Conservation (phyloP, 2,329 filamentous ascomycete species). For the Pseudocercospora eumusae region DNA sequence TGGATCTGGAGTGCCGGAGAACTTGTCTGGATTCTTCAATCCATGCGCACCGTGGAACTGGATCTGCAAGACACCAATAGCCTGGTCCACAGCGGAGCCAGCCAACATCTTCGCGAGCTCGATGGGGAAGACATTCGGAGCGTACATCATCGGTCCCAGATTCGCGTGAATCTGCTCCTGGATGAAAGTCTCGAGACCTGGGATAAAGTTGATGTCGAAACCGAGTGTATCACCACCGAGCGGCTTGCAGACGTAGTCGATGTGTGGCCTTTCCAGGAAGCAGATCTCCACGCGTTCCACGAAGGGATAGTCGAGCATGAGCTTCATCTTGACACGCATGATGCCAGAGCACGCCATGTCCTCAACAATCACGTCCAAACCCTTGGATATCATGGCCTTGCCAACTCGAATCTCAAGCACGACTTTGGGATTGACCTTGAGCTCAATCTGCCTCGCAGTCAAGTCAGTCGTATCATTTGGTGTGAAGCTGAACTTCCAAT, state of each 20-base stretch:
- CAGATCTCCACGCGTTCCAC: slow-evolving; percentile 93
- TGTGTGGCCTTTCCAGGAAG: slow-evolving; percentile 82
- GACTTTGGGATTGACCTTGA: slow-evolving; percentile 96
- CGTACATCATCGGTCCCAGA: slow-evolving; percentile 95
- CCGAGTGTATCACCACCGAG: slow-evolving; percentile 92
- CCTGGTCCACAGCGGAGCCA: slow-evolving; percentile 89
- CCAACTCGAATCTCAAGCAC: slow-evolving; percentile 92
- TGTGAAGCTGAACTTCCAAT: slow-evolving; percentile 99
- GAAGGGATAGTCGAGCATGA: slow-evolving; percentile 93
- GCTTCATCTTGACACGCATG: slow-evolving; percentile 96
- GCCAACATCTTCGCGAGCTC: slow-evolving; percentile 98
- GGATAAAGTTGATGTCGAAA: slow-evolving; percentile 99
- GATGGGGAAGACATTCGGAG: slow-evolving; percentile 95
- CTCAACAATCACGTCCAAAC: slow-evolving; percentile 94
- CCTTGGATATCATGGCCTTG: slow-evolving; percentile 96
- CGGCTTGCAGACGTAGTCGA: slow-evolving; percentile 98
- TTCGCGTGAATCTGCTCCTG: slow-evolving; percentile 95
- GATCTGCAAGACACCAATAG: slow-evolving; percentile 88
- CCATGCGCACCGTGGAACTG: slow-evolving; percentile 89
- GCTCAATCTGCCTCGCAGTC: slow-evolving; percentile 84
- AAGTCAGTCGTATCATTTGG: slow-evolving; percentile 92
- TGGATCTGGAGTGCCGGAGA: slow-evolving; percentile 87
- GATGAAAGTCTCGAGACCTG: slow-evolving; percentile 89
- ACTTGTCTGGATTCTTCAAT: slow-evolving; percentile 93
- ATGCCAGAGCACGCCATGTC: slow-evolving; percentile 94